These are phyloP conservation scores for Lactifluus hygrophoroides DNA, from an alignment of 768 basidiomycete species.

Conservation along the genomic window DNA sequence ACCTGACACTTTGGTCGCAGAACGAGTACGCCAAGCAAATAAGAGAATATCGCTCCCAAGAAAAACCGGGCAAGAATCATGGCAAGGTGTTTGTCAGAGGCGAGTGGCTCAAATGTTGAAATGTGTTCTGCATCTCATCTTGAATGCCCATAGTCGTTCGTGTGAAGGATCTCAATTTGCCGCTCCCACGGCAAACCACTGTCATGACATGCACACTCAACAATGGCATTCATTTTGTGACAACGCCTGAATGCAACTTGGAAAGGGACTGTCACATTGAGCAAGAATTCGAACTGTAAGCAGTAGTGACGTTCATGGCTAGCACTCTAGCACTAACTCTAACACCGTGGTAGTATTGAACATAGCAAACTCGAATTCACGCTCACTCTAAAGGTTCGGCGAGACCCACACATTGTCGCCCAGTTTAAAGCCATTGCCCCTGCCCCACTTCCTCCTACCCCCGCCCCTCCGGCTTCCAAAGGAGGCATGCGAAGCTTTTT, in stretches of 20 bases:
- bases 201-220: constrained; percentile 81
- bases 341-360: constrained; percentile 53
- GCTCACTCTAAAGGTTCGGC: constrained; percentile 76
- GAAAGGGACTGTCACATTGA: constrained; percentile 55
- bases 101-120: constrained; percentile 27
- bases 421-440: constrained; percentile 62
- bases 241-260: constrained; percentile 71
- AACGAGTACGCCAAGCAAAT: constrained; percentile 93
- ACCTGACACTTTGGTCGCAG: constrained; percentile 33
- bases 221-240: constrained; percentile 94
- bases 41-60: constrained; percentile 66
- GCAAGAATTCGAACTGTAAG: constrained; percentile 88
- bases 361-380: constrained; percentile 95
- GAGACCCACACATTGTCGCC: constrained; percentile 75
- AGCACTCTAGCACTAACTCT: neutral
- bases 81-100: constrained; percentile 96
- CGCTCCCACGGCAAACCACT: constrained; percentile 69
- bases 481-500: constrained; percentile 69
- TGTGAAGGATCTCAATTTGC: constrained; percentile 64
- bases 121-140: neutral
- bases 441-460: constrained; percentile 34
- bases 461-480: constrained; percentile 47
- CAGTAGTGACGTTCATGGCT: constrained; percentile 8
- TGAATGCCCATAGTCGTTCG: constrained; percentile 50
- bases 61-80: constrained; percentile 69